Base-by-base conservation (phyloP, 345 rosid genomes). In the Linum trigynum region DNA sequence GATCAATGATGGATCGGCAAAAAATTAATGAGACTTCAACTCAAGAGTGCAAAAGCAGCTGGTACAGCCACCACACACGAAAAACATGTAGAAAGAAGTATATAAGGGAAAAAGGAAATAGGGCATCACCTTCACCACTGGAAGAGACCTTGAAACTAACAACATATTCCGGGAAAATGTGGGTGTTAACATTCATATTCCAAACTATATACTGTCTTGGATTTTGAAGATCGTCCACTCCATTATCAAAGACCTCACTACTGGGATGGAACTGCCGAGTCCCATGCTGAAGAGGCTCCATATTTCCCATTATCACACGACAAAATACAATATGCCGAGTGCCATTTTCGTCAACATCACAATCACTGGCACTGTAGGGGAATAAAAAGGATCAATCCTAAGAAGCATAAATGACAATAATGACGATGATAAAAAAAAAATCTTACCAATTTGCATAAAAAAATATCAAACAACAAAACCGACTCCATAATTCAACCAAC, bases 331-430 rank as follows among this genome's bases (percentile, higher is more conserved):
- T 65, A 73, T 88, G 70, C 12, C 72, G 81, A 11, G 85, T 77
- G 17, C 88, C 97, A 61, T 83, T 84, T 85, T 90, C 92, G 71
- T 94, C 99, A 85, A 80, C 75, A 90, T 84, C 97, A 82, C 90
- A 88, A 67, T 70, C 75, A 9, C 73, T 85, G 50, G 89, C 96
- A 84, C 99, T 94, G 89, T 65, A 70, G 63, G 68, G 71, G 74
- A 67, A 72, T 64, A 41, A 67, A 9, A 55, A 59, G 63, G 32
- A 64, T 65, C 58, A 64, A 75, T 66, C 55, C 59, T 42, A 48
- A 48, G 14, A 9, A 48, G 9, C 15, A 9, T 23, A 23, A 23
- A 23, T 23, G 32, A 23, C 32, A 48, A 48, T 1, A 15, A 48
- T 10, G 7, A 45, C 51, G 12, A 45, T 14, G 10, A 45, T 45